Evolutionary conservation across 139 green algal species (phyloP).

Genomic region (Chlamydomonas sp.): DNA sequence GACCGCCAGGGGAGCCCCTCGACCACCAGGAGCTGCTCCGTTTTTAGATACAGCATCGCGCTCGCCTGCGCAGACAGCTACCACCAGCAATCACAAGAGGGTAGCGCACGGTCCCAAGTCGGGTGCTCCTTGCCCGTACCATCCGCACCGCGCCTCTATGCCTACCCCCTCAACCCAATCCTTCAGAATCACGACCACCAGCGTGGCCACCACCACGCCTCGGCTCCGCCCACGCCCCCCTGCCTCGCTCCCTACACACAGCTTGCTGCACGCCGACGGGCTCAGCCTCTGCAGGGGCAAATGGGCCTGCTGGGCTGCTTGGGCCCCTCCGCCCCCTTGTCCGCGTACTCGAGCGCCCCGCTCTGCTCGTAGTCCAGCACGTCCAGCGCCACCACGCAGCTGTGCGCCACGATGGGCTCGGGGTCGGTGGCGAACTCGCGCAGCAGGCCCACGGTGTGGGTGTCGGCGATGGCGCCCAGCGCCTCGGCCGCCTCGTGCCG

Average conservation of each 20-base stretch:
- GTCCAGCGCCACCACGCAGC: constrained; percentile 96
- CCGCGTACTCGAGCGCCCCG: constrained; percentile 87
- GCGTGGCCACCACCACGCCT: no score
- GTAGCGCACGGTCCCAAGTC: no score
- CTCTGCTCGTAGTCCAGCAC: constrained; percentile 90
- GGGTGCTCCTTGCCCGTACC: no score
- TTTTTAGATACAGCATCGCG: no score
- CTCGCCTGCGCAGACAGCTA: no score
- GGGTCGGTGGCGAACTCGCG: constrained; percentile 70
- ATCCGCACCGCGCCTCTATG: no score
- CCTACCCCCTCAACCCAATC: no score
- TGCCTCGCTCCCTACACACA: neutral
- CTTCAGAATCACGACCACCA: no score
- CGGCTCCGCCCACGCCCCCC: no score
- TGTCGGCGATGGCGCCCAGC: constrained; percentile 84
- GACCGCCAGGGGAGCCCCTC: no score
- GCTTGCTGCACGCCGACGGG: neutral
- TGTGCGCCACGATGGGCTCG: constrained; percentile 95
- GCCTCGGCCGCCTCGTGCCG: constrained; percentile 98
- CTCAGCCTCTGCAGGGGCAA: constrained; percentile 30
- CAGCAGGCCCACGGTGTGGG: constrained; percentile 71
- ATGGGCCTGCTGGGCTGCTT: constrained; percentile 7
- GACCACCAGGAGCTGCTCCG: no score
- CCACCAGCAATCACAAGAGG: no score
- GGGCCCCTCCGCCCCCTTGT: constrained; percentile 32